Evolutionary conservation across 352 stramenopile genomes (phyloP).

Genomic region (Phytopythium chamaehyphon): DNA sequence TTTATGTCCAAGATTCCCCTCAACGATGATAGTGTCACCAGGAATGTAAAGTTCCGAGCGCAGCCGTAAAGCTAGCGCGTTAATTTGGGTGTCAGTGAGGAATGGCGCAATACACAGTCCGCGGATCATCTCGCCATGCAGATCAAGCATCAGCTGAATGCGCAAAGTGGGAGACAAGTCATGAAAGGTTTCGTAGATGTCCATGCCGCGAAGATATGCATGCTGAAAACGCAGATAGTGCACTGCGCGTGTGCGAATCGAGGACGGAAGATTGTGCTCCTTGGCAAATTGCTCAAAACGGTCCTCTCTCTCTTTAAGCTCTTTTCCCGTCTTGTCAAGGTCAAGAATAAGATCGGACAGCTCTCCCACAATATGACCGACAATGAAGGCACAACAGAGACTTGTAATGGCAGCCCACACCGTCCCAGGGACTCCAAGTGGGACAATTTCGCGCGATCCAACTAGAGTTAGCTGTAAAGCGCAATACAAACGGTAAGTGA

Average conservation of each 20-base stretch:
- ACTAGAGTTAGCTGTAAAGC: slow-evolving; percentile 49
- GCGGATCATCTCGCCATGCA: slow-evolving; percentile 50
- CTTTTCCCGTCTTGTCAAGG: slow-evolving; percentile 70
- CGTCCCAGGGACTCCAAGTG: slow-evolving; percentile 47
- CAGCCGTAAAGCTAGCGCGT: slow-evolving; percentile 52
- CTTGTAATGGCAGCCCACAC: slow-evolving; percentile 65
- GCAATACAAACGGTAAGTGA: slow-evolving; percentile 1
- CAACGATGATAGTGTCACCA: slow-evolving; percentile 63
- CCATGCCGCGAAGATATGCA: slow-evolving; percentile 57
- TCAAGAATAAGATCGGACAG: slow-evolving; percentile 75
- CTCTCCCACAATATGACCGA: slow-evolving; percentile 73
- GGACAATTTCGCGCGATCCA: slow-evolving; percentile 66
- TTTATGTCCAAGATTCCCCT: slow-evolving; percentile 63
- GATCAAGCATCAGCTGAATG: slow-evolving; percentile 69
- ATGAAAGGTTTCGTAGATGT: slow-evolving; percentile 68
- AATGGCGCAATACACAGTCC: slow-evolving; percentile 53
- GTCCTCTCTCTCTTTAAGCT: slow-evolving; percentile 59
- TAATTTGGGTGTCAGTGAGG: slow-evolving; percentile 47
- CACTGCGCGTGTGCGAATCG: slow-evolving; percentile 49
- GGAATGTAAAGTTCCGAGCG: slow-evolving; percentile 70
- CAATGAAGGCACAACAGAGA: slow-evolving; percentile 72
- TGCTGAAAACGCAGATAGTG: slow-evolving; percentile 77
- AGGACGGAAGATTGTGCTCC: slow-evolving; percentile 50
- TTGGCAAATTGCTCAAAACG: slow-evolving; percentile 71
- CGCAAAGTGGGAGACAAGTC: slow-evolving; percentile 67